Evolutionary conservation across 2,329 filamentous ascomycete genomes (phyloP), one percentile per base, ranked within the genome.

Genomic region (Xylariaceae sp.): DNA sequence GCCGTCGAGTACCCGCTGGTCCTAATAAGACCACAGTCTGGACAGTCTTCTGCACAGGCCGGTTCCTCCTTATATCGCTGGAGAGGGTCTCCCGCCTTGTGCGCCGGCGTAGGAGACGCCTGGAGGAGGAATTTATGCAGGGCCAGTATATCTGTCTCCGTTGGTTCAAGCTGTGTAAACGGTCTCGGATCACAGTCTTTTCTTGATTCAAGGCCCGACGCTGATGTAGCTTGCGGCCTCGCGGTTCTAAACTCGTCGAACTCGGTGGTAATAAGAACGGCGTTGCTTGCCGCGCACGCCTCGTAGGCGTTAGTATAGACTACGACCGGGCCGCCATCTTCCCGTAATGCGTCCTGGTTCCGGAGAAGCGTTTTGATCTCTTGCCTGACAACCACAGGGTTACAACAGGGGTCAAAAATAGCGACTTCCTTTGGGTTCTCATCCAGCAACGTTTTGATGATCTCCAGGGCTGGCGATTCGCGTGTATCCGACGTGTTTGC

Each of bases 401-500:
- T 79, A 65, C 80, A 83, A 70, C 77, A 81, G 1, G 87, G 86
- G 68, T 92, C 88, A 66, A 84, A 91, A 51, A 91, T 81, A 41
- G 83, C 80, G 44, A 91, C 80, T 66, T 87, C 82, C 4, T 74
- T 75, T 0, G 85, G 83, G 23, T 79, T 77, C 67, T 91, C 87
- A 56, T 85, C 81, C 8, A 88, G 75, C 16, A 92, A 75, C 10
- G 79, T 79, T 59, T 81, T 81, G 70, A 91, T 83, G 58, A 90
- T 82, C 60, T 86, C 84, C 18, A 89, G 78, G 0, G 87, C 85
- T 0, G 87, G 83, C 36, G 83, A 85, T 68, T 91, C 88, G 30
- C 89, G 81, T 4, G 87, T 89, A 67, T 92, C 89, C 18, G 82
- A 83, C 0, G 89, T 92, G 69, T 91, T 82, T 72, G 89, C 88